Percentiles rank a stretch among this genome's conserved stretches.
These are phyloP conservation scores for Triglochin maritima DNA, from an alignment of 106 monocot genomes.

Conservation along the genomic window DNA sequence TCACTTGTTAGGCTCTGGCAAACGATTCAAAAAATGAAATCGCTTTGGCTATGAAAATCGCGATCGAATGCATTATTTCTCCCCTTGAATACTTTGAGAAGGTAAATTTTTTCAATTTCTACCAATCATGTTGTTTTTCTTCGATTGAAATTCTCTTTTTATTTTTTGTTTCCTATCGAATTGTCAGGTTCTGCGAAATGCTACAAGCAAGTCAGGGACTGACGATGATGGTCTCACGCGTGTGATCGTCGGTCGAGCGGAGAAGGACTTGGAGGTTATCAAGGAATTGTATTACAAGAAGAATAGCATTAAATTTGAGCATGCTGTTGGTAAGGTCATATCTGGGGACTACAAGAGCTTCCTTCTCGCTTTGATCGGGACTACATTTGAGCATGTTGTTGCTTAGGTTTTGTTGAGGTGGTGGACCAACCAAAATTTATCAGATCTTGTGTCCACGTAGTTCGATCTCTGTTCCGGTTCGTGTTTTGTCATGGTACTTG, in stretches of 20 bases:
- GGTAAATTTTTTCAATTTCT: slow-evolving; percentile 19
- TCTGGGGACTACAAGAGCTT: slow-evolving; percentile 20
- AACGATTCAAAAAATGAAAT: slow-evolving; percentile 33
- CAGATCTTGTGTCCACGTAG: no score
- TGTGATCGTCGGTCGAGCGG: slow-evolving; percentile 11
- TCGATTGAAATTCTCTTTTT: neutral
- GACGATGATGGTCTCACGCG: slow-evolving; percentile 15
- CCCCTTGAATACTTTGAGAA: slow-evolving; percentile 73
- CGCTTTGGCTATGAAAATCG: slow-evolving; percentile 31
- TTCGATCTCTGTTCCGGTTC: no score
- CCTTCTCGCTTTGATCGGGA: slow-evolving; percentile 21
- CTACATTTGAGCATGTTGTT: slow-evolving; percentile 1
- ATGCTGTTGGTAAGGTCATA: slow-evolving; percentile 15
- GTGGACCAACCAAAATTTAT: no score
- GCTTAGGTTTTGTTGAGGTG: neutral
- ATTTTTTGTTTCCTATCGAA: neutral
- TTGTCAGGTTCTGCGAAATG: slow-evolving; percentile 7
- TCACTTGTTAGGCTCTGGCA: slow-evolving; percentile 26
- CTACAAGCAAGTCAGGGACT: slow-evolving; percentile 3
- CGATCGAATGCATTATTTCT: slow-evolving; percentile 41
- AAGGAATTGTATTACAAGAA: slow-evolving; percentile 12
- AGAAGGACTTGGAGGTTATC: slow-evolving; percentile 23
- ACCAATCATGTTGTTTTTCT: neutral
- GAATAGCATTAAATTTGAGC: slow-evolving; percentile 11
- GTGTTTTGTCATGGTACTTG: neutral